These are phyloP conservation scores for Entoloma clypeatum DNA, from an alignment of 1,284 basidiomycete species.

Conservation along the genomic window DNA sequence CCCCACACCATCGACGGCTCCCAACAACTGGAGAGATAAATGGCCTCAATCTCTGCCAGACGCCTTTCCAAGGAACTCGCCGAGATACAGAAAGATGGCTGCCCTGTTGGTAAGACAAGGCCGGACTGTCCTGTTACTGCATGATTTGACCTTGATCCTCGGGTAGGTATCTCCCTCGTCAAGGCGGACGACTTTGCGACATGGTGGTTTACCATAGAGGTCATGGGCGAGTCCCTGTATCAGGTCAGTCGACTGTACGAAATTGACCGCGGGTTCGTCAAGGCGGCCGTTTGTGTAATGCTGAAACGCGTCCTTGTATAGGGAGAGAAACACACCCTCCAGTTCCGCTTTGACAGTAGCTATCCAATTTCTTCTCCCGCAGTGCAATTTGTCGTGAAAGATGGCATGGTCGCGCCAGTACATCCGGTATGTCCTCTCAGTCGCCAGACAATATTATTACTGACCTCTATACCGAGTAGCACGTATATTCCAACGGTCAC, in stretches of 20 bases:
- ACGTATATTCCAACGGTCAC: conserved; percentile 84
- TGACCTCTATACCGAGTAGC: conserved; percentile 38
- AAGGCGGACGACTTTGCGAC: conserved; percentile 69
- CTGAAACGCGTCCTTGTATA: conserved; percentile 27
- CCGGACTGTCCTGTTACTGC: not conserved
- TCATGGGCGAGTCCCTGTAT: conserved; percentile 75
- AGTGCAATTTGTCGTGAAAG: conserved; percentile 72
- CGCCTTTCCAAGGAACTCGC: conserved; percentile 69
- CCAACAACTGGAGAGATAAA: too few relatives aligned
- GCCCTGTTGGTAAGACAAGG: conserved; percentile 58
- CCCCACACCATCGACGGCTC: conserved; percentile 1
- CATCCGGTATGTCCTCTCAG: conserved; percentile 60
- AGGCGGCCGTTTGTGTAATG: too few relatives aligned
- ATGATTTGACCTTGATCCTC: not conserved
- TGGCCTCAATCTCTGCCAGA: conserved; percentile 63
- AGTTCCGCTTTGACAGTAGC: conserved; percentile 70
- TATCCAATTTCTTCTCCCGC: conserved; percentile 83
- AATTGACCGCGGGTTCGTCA: conserved; percentile 26
- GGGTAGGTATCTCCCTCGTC: conserved; percentile 63
- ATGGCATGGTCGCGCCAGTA: conserved; percentile 57
- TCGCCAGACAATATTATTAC: conserved; percentile 2
- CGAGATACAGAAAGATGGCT: conserved; percentile 67
- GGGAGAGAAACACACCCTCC: conserved; percentile 73
- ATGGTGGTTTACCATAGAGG: conserved; percentile 73
- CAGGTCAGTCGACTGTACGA: conserved; percentile 32